These are phyloP conservation scores for Solanum bulbocastanum DNA, from an alignment of 257 asterid species.

Conservation along the genomic window DNA sequence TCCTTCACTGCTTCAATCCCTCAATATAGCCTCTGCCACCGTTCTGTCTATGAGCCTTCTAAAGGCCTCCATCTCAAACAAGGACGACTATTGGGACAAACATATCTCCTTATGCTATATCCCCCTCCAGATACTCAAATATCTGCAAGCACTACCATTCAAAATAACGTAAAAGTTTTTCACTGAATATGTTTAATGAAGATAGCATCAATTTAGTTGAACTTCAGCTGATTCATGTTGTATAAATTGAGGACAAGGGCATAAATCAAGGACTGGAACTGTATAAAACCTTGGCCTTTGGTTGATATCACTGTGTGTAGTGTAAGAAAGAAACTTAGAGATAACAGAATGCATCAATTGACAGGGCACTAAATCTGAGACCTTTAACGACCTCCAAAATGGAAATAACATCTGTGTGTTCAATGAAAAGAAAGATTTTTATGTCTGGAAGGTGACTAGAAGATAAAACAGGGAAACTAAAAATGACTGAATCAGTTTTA, in stretches of 20 bases:
- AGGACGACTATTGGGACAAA: background rate
- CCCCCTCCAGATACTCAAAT: background rate
- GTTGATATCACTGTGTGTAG: background rate
- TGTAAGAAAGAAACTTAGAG: background rate
- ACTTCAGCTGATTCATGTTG: background rate
- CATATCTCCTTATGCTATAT: background rate
- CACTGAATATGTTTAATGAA: background rate
- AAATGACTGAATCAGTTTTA: background rate
- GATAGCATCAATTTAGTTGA: background rate
- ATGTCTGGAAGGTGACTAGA: background rate
- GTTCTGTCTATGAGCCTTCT: background rate
- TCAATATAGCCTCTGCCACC: background rate
- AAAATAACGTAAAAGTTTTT: background rate
- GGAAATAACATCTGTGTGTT: background rate
- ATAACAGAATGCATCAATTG: background rate
- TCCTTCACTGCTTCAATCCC: background rate
- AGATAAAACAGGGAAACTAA: background rate
- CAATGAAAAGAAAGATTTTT: background rate
- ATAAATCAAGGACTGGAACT: background rate
- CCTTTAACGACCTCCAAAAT: background rate
- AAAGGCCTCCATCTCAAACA: background rate
- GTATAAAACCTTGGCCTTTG: background rate
- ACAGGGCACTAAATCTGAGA: background rate
- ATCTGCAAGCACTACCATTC: background rate
- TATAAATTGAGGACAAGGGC: background rate